Evolutionary conservation across 495 filamentous ascomycete genomes (phyloP).

Genomic region (Tirmania nivea): DNA sequence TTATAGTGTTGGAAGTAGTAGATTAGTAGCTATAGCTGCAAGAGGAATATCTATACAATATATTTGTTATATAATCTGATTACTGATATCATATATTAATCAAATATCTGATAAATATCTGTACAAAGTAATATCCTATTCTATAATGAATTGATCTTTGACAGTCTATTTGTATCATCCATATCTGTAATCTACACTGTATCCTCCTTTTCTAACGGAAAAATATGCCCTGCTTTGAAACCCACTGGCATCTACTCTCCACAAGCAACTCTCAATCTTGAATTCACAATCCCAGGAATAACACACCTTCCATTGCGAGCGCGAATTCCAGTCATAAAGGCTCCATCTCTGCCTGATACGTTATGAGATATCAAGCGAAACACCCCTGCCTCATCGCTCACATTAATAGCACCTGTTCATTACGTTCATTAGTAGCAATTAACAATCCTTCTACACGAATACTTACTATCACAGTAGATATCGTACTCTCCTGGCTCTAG

Average conservation of each 20-base stretch:
- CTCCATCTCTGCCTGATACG: not conserved
- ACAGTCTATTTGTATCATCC: not conserved
- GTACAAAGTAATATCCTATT: not conserved
- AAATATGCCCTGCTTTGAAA: not conserved
- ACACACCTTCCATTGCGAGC: not conserved
- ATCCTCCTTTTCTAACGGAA: not conserved
- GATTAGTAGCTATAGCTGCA: too few relatives aligned
- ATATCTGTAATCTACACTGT: not conserved
- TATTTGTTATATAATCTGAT: not conserved
- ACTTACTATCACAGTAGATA: too few relatives aligned
- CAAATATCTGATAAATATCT: not conserved
- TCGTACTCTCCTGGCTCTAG: too few relatives aligned
- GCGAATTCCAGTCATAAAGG: not conserved
- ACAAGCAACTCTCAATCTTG: not conserved
- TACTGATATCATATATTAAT: not conserved
- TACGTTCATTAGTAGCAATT: not conserved
- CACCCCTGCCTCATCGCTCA: not conserved
- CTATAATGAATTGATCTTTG: not conserved
- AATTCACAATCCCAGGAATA: not conserved
- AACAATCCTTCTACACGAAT: not conserved
- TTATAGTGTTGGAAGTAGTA: too few relatives aligned
- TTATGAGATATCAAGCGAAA: not conserved
- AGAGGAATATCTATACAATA: too few relatives aligned
- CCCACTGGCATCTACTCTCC: not conserved
- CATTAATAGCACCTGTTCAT: not conserved